Conservation (phyloP, 352 stramenopile species). For the Pythium rishiriense region DNA sequence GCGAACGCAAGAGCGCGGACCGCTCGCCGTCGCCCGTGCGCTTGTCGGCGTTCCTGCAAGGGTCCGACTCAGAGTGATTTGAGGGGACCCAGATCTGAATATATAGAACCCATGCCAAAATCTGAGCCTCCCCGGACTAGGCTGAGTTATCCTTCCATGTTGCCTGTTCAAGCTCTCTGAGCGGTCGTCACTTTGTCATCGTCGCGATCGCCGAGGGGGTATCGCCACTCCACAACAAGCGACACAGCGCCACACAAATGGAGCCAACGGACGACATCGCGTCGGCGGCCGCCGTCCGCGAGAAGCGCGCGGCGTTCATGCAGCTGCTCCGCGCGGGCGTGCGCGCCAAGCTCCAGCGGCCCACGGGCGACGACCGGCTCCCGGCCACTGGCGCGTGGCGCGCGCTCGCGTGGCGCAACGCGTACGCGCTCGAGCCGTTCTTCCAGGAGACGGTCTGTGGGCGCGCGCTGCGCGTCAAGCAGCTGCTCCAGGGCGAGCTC, state of each 20-base stretch:
- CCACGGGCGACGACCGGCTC: background rate
- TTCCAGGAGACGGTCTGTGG: constrained; percentile 54
- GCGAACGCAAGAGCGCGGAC: constrained; percentile 33
- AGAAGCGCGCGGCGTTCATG: constrained; percentile 27
- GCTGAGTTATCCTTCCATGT: no score
- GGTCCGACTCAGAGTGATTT: constrained; percentile 41
- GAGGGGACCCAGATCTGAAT: constrained; percentile 18
- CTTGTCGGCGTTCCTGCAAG: constrained; percentile 92
- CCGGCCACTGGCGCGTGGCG: constrained; percentile 39
- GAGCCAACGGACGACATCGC: background rate
- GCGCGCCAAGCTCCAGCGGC: constrained; percentile 46
- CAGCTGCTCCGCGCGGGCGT: constrained; percentile 64
- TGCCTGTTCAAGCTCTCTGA: no score
- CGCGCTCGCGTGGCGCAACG: constrained; percentile 75
- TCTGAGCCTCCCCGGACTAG: no score
- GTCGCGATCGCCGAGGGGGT: background rate
- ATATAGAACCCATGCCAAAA: no score
- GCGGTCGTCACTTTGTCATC: background rate
- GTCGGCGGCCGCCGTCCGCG: background rate
- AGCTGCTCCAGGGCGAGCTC: constrained; percentile 78
- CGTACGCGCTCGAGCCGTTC: constrained; percentile 62
- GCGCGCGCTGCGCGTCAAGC: constrained; percentile 56
- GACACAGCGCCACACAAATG: background rate
- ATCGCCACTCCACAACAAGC: background rate
- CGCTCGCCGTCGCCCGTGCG: constrained; percentile 64